Conservation (phyloP, 106 monocot genomes). For the Ottelia alismoides region DNA sequence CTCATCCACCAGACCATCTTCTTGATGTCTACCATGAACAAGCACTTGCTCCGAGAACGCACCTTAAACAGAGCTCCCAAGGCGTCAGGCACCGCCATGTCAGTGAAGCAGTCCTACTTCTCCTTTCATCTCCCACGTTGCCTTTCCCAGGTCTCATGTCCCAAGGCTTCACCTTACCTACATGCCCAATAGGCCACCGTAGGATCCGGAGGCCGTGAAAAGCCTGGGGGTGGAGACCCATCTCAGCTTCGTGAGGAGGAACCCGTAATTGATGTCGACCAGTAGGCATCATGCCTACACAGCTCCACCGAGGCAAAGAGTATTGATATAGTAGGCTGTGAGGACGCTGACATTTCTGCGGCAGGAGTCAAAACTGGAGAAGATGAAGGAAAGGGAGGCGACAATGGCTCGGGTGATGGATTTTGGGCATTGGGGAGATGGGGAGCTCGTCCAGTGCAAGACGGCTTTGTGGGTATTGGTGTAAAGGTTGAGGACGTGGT, state of each 20-base stretch:
- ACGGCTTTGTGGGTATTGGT: constrained; percentile 10
- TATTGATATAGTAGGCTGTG: constrained; percentile 36
- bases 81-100: constrained; percentile 34
- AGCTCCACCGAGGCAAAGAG: constrained; percentile 28
- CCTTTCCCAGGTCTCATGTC: constrained; percentile 28
- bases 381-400: constrained; percentile 26
- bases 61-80: constrained; percentile 52
- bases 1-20: constrained; percentile 31
- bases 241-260: constrained; percentile 42
- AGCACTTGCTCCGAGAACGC: constrained; percentile 40
- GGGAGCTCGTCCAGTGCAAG: constrained; percentile 32
- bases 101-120: constrained; percentile 54
- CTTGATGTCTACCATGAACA: constrained; percentile 75
- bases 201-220: constrained; percentile 59
- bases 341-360: constrained; percentile 52
- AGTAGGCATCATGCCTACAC: constrained; percentile 43
- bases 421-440: constrained; percentile 2
- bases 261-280: constrained; percentile 45
- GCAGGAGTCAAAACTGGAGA: constrained; percentile 53
- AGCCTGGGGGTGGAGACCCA: constrained; percentile 36
- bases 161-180: constrained; percentile 40
- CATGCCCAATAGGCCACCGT: constrained; percentile 46
- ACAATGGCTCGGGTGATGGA: constrained; percentile 31
- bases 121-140: constrained; percentile 44
- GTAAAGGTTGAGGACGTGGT: constrained; percentile 26